Evolutionary conservation across 208 protist species (phyloP).

Genomic region (Trypanosoma melophagium): DNA sequence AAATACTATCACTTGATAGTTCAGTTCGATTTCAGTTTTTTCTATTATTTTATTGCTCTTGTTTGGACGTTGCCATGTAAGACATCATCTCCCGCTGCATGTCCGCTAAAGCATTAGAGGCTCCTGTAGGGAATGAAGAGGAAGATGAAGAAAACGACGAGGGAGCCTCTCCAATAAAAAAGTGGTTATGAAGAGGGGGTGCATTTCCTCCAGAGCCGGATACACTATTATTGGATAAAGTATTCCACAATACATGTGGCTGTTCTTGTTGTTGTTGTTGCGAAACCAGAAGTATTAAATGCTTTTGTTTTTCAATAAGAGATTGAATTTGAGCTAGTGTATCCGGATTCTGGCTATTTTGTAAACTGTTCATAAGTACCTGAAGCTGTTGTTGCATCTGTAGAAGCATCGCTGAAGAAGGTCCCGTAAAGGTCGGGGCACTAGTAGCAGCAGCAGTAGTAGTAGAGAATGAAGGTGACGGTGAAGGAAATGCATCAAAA

Average conservation of each 20-base stretch:
- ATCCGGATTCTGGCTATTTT: constrained; percentile 1
- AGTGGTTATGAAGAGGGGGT: constrained; percentile 15
- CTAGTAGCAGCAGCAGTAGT: too few relatives aligned
- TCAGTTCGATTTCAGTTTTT: constrained; percentile 14
- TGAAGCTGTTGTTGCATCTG: constrained; percentile 32
- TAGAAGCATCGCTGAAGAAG: constrained; percentile 6
- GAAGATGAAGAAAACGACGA: neutral
- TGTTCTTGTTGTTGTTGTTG: constrained; percentile 24
- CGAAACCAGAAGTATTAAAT: constrained; percentile 12
- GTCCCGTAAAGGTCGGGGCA: neutral
- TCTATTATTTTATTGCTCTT: neutral
- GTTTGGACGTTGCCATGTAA: neutral
- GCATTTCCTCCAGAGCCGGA: neutral
- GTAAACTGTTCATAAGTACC: constrained; percentile 4
- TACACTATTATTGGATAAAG: neutral
- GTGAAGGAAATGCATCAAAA: neutral
- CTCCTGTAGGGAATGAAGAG: neutral
- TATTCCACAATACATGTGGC: constrained; percentile 3
- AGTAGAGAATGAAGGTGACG: neutral
- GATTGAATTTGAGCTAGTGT: constrained; percentile 25
- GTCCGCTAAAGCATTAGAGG: constrained; percentile 23
- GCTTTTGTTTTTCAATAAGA: constrained; percentile 13
- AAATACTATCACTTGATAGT: neutral
- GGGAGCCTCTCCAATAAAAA: neutral
- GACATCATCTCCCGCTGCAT: constrained; percentile 33